A percentile compares a stretch with the other conserved stretches of the same genome.
Conservation (phyloP, 164 flowering plant genomes). For the Nymphaea colorata region DNA sequence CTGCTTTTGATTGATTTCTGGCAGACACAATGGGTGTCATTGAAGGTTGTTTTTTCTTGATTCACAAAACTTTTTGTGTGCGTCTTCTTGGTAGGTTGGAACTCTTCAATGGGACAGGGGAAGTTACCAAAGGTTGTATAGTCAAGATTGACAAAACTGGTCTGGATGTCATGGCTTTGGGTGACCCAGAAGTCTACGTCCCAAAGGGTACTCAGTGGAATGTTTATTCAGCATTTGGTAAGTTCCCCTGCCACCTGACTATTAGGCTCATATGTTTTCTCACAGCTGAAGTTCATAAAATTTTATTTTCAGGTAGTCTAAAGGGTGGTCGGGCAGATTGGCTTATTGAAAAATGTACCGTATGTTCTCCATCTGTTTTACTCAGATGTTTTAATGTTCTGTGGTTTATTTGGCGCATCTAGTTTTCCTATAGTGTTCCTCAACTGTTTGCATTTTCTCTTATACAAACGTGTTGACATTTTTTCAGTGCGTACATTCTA, state of each 20-base stretch:
- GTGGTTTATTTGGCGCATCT: conserved; percentile 1
- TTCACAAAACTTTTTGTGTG: not conserved
- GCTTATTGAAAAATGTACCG: conserved; percentile 97
- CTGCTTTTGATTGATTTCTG: not conserved
- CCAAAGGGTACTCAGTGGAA: conserved; percentile 61
- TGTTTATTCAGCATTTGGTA: conserved; percentile 85
- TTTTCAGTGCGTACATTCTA: not conserved
- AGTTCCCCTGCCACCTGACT: conserved; percentile 10
- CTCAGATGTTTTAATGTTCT: not conserved
- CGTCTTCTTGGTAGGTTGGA: conserved; percentile 46
- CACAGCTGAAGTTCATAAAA: not conserved
- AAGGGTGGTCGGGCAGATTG: conserved; percentile 95
- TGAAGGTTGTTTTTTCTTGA: not conserved
- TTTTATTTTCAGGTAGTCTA: conserved; percentile 43
- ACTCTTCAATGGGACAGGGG: conserved; percentile 93
- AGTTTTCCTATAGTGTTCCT: not conserved
- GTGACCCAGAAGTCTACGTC: conserved; percentile 40
- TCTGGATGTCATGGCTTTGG: conserved; percentile 55
- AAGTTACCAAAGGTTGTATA: conserved; percentile 60
- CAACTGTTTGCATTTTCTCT: too few relatives aligned
- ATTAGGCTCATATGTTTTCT: not conserved
- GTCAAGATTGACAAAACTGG: conserved; percentile 52
- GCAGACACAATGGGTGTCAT: not conserved
- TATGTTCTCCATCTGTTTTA: conserved; percentile 20
- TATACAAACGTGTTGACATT: not conserved